Evolutionary conservation across 345 rosid species (phyloP).

Genomic region (Euphorbia pulcherrima): DNA sequence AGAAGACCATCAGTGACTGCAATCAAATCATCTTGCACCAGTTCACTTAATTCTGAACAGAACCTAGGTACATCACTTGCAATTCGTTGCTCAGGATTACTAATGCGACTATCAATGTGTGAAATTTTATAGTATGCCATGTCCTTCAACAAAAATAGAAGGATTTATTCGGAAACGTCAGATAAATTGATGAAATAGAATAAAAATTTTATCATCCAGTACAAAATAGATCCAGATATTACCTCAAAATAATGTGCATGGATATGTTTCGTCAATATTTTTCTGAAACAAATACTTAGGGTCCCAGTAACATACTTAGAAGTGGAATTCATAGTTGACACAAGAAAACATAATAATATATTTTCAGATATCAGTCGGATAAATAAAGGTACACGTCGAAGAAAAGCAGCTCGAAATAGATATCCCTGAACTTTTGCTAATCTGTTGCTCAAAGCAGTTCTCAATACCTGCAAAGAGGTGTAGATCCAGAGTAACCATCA

Average conservation of each 20-base stretch:
- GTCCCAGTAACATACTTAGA: slow-evolving; percentile 84
- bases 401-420: slow-evolving; percentile 93
- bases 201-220: not conserved
- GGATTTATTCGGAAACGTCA: slow-evolving; percentile 4
- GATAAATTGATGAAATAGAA: not conserved
- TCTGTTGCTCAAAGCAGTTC: slow-evolving; percentile 89
- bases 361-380: slow-evolving; percentile 84
- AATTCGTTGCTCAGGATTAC: slow-evolving; percentile 89
- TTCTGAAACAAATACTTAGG: slow-evolving; percentile 82
- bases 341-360: slow-evolving; percentile 77
- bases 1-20: slow-evolving; percentile 86
- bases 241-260: slow-evolving; percentile 93
- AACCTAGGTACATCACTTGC: slow-evolving; percentile 95
- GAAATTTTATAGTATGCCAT: slow-evolving; percentile 97
- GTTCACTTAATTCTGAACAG: slow-evolving; percentile 92
- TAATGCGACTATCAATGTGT: slow-evolving; percentile 88
- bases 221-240: not conserved
- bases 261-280: slow-evolving; percentile 81
- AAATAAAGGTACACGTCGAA: slow-evolving; percentile 80
- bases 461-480: slow-evolving; percentile 56
- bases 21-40: slow-evolving; percentile 81
- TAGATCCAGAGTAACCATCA: not conserved
- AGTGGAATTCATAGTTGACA: slow-evolving; percentile 75
- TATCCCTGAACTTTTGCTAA: slow-evolving; percentile 98
- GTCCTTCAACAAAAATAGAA: slow-evolving; percentile 49